These are phyloP conservation scores for Endocladia muricata DNA, from an alignment of 31 red algal genomes.

Conservation along the genomic window DNA sequence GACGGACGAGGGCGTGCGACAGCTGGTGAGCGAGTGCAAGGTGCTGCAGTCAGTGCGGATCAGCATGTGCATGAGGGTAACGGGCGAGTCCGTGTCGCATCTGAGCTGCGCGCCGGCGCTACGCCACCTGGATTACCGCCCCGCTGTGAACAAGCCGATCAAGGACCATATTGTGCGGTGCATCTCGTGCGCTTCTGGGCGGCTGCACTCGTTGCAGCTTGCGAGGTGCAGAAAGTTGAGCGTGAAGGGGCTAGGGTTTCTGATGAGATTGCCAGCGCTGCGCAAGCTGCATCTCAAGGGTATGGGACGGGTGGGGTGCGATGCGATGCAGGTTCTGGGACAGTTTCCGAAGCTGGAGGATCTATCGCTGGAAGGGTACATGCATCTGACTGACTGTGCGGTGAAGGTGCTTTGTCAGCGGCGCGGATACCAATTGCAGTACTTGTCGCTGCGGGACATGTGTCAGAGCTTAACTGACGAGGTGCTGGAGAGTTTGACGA, in stretches of 20 bases:
- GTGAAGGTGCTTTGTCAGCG: constrained; percentile 44
- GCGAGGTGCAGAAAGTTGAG: constrained; percentile 33
- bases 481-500: constrained; percentile 35
- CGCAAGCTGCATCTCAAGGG: constrained; percentile 28
- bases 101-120: constrained; percentile 30
- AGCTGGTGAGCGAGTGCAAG: constrained; percentile 49
- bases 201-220: constrained; percentile 24
- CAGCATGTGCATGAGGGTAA: constrained; percentile 16
- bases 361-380: constrained; percentile 24
- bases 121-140: constrained; percentile 8
- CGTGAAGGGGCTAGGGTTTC: constrained; percentile 27
- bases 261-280: constrained; percentile 33
- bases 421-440: constrained; percentile 33
- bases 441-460: constrained; percentile 27
- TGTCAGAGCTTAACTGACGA: constrained; percentile 51
- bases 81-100: constrained; percentile 45
- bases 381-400: constrained; percentile 51
- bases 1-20: constrained; percentile 25
- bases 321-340: constrained; percentile 28
- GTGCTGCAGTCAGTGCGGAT: constrained; percentile 20
- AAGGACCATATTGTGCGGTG: constrained; percentile 18
- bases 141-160: constrained; percentile 3
- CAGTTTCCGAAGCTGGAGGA: constrained; percentile 38
- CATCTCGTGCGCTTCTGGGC: constrained; percentile 34
- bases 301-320: constrained; percentile 21